Evolutionary conservation across 2,329 filamentous ascomycete species (phyloP).

Genomic region (Grosmannia serpens): DNA sequence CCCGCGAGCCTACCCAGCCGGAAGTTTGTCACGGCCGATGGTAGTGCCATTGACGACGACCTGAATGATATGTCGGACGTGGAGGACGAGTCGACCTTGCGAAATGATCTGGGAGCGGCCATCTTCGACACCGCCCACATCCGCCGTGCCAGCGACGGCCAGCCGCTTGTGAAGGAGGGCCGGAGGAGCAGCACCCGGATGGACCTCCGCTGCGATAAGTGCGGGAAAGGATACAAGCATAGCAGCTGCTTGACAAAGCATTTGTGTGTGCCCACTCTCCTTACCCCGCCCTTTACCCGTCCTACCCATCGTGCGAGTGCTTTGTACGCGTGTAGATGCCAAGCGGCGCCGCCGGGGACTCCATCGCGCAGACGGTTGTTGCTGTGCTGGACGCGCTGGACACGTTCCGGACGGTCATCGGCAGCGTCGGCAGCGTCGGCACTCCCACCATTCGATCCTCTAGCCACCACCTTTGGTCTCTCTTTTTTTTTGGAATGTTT

Average conservation of each 20-base stretch:
- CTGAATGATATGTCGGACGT: slow-evolving; percentile 48
- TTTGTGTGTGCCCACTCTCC: slow-evolving; percentile 69
- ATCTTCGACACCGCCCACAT: slow-evolving; percentile 38
- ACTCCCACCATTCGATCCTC: background rate
- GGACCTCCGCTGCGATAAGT: slow-evolving; percentile 93
- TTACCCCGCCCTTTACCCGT: slow-evolving; percentile 33
- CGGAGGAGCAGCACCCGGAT: slow-evolving; percentile 66
- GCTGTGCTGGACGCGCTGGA: background rate
- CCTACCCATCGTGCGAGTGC: slow-evolving; percentile 4
- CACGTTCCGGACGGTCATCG: background rate
- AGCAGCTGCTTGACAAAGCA: slow-evolving; percentile 99
- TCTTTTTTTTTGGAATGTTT: background rate
- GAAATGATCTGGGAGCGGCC: slow-evolving; percentile 29
- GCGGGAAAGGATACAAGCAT: slow-evolving; percentile 99
- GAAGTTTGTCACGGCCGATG: slow-evolving; percentile 33
- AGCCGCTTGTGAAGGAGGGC: slow-evolving; percentile 69
- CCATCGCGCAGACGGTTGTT: background rate
- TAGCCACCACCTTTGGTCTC: background rate
- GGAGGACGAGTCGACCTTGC: slow-evolving; percentile 17
- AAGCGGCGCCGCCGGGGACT: slow-evolving; percentile 4
- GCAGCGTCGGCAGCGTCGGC: background rate
- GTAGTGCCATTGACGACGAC: slow-evolving; percentile 59
- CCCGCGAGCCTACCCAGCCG: slow-evolving; percentile 57
- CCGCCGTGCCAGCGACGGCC: slow-evolving; percentile 71
- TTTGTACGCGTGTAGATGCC: slow-evolving; percentile 18